phyloP scores from a whole-genome alignment of 2,329 filamentous ascomycete genomes.

The Exutisphaerella laricina region DNA sequence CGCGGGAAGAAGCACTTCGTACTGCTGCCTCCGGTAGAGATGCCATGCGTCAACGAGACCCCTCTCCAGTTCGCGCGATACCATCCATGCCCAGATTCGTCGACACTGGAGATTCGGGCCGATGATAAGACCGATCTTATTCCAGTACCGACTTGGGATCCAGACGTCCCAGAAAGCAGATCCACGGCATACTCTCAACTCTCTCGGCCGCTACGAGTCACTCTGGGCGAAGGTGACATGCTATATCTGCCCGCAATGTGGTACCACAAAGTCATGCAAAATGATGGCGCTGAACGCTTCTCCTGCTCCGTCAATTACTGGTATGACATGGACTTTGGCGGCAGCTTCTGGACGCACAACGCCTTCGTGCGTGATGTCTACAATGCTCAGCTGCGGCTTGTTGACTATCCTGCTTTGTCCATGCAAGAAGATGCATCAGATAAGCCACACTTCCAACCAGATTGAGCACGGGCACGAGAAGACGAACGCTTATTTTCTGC shows the following conservation, averaged over 20 bases:
- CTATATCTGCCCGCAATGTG: slow-evolving; percentile 76
- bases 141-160: slow-evolving; percentile 71
- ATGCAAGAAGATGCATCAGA: not conserved
- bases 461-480: not conserved
- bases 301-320: slow-evolving; percentile 77
- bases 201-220: slow-evolving; percentile 59
- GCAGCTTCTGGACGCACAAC: slow-evolving; percentile 59
- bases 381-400: slow-evolving; percentile 11
- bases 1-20: slow-evolving; percentile 69
- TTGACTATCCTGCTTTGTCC: slow-evolving; percentile 23
- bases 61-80: slow-evolving; percentile 57
- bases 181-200: slow-evolving; percentile 56
- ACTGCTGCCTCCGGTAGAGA: slow-evolving; percentile 64
- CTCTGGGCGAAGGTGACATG: slow-evolving; percentile 69
- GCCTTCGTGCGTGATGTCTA: slow-evolving; percentile 43
- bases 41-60: slow-evolving; percentile 63
- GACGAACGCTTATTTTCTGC: too few species aligned
- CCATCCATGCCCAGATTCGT: slow-evolving; percentile 28
- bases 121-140: slow-evolving; percentile 43
- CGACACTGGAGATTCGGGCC: slow-evolving; percentile 30
- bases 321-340: slow-evolving; percentile 73
- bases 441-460: not conserved
- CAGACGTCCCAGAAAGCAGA: slow-evolving; percentile 50
- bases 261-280: slow-evolving; percentile 79
- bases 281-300: slow-evolving; percentile 60